phyloP scores from a whole-genome alignment of 2,329 filamentous ascomycete species.

The Zalaria sp. region DNA sequence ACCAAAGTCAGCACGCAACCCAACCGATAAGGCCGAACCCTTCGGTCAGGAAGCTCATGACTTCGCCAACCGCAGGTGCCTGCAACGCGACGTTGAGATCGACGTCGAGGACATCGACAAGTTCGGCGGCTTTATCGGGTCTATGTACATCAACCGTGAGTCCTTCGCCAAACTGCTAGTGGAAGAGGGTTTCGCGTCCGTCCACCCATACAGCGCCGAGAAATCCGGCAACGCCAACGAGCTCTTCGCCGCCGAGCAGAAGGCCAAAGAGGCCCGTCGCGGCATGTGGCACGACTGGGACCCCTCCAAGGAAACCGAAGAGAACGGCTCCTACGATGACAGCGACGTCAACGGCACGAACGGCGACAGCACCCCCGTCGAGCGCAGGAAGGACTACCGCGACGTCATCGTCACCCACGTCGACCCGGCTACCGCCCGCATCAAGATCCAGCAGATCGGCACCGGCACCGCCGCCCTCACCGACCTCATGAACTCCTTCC shows the following conservation, averaged over 20 bases:
- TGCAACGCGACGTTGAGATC: constrained; percentile 91
- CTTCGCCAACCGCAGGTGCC: constrained; percentile 72
- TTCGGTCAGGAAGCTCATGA: constrained; percentile 93
- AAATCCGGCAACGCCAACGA: constrained; percentile 83
- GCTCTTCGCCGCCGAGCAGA: constrained; percentile 73
- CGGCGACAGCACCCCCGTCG: constrained; percentile 37
- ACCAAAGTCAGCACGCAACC: constrained; percentile 69
- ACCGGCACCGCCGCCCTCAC: constrained; percentile 74
- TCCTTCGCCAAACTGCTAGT: constrained; percentile 89
- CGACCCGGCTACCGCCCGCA: constrained; percentile 56
- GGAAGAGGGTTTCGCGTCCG: constrained; percentile 83
- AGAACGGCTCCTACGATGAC: constrained; percentile 25
- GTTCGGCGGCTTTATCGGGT: constrained; percentile 92
- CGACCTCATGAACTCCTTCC: constrained; percentile 80
- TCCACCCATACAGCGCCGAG: constrained; percentile 91
- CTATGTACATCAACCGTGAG: constrained; percentile 84
- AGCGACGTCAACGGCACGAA: constrained; percentile 33
- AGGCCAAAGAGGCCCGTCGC: constrained; percentile 77
- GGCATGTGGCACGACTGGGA: constrained; percentile 92
- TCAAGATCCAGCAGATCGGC: constrained; percentile 88
- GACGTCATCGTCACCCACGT: constrained; percentile 88
- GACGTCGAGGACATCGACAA: constrained; percentile 94
- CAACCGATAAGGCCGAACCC: constrained; percentile 72
- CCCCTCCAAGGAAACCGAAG: constrained; percentile 66
- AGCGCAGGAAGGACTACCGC: constrained; percentile 76